Base-by-base conservation (phyloP, 2,329 filamentous ascomycete species). In the Helotiales sp. region DNA sequence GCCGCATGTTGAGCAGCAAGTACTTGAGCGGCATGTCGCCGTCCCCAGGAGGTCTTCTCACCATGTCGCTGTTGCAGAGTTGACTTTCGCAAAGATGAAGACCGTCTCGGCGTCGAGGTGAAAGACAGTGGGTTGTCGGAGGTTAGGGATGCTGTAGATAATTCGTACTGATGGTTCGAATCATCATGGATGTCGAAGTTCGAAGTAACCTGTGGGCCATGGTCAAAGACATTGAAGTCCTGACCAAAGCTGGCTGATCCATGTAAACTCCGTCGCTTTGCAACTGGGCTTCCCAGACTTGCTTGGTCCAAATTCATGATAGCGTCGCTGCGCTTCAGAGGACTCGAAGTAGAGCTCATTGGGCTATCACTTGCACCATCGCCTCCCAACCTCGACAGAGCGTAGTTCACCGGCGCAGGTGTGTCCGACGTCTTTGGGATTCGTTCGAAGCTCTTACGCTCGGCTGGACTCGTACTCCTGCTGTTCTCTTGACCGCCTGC, bases 251-350 rank as follows among this genome's bases (percentile, higher is more conserved):
- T 83, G n/a, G 87, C 79, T 42, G 86, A 82, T 50, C 88, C 88
- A 71, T 96, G 91, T 66, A 96, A 75, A 74, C 93, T 97, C 68
- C 95, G 86, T 64, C 95, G 84, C 78, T 97, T 97, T 47, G 93
- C 90, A 59, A 93, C 90, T 0, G 95, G 93, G 69, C 90, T 97
- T 65, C 90, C 90, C 55, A 89, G 80, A 66, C 82, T 88, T 27
- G 86, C 81, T 63, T 90, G 88, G 68, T 96, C 93, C 49, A 96
- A 77, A 68, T 91, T 91, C 89, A 96, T 93, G 52, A 88, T 88
- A 42, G 90, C 88, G 76, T 98, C 93, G 70, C 89, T 93, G 67
- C 95, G 87, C 80, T 98, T 97, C 66, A 98, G 77, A 5, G 93
- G 93, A 71, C 93, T 96, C 5, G 88, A 86, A 60, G 86, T 85